Evolutionary conservation across 2,329 filamentous ascomycete species (phyloP).

Genomic region (Hypoxylon sp.): DNA sequence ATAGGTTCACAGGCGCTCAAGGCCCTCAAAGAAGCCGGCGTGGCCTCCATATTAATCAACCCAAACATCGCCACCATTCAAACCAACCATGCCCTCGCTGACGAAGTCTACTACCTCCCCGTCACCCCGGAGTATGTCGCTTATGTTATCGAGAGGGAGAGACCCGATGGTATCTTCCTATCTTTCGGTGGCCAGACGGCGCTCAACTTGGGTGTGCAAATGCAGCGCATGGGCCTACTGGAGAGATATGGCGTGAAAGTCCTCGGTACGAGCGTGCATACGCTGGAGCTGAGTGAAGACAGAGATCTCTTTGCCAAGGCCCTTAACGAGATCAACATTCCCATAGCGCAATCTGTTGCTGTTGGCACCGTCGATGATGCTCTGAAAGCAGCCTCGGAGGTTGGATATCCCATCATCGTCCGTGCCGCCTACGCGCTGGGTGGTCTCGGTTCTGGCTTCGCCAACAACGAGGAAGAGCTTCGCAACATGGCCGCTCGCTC

Average conservation of each 20-base stretch:
- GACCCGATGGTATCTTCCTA: conserved; percentile 95
- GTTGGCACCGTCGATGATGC: conserved; percentile 92
- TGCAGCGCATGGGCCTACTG: conserved; percentile 95
- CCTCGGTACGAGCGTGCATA: conserved; percentile 92
- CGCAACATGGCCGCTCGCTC: conserved; percentile 92
- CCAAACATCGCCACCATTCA: conserved; percentile 99
- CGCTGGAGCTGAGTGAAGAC: conserved; percentile 93
- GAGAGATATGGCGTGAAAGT: conserved; percentile 96
- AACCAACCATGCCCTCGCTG: conserved; percentile 93
- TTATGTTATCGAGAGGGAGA: conserved; percentile 95
- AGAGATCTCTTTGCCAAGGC: conserved; percentile 96
- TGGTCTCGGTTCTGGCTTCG: conserved; percentile 95
- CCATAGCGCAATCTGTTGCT: conserved; percentile 94
- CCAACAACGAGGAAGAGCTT: conserved; percentile 91
- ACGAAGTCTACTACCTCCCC: conserved; percentile 97
- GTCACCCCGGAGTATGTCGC: conserved; percentile 97
- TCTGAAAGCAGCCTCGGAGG: conserved; percentile 80
- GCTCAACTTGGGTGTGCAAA: conserved; percentile 94
- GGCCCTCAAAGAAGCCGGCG: conserved; percentile 93
- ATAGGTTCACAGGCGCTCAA: conserved; percentile 94
- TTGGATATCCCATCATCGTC: conserved; percentile 98
- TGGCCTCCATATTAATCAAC: conserved; percentile 92
- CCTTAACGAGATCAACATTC: conserved; percentile 95
- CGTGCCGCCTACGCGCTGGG: conserved; percentile 96
- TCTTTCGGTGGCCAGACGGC: conserved; percentile 98